Base-by-base conservation (phyloP, 2,329 filamentous ascomycete genomes). In the Ophiocordyceps polyrhachis-furcata region DNA sequence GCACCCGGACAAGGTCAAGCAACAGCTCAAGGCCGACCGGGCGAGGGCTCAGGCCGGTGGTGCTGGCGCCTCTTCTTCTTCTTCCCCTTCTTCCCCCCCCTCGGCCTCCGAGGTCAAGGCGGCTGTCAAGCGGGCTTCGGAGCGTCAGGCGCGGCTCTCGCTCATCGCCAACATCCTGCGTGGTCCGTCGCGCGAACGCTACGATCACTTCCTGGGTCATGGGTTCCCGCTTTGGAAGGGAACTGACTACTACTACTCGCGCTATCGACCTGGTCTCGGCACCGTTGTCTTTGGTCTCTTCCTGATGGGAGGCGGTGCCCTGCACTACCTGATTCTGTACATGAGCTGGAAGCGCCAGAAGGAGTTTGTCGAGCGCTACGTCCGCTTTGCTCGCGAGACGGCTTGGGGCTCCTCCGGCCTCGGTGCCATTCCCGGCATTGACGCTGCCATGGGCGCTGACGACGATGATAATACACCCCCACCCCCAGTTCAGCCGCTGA, bases 181-280 rank as follows among this genome's bases (percentile, higher is more conserved):
- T 53, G 86, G 89, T 1, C 69, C 82, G 3, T 74, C 75, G 45
- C 76, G 91, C 50, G 83, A 85, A 53, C 82, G 91, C 50, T 98
- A 98, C 64, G 89, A 98, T 61, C 82, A 95, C 62, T 98, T 96
- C 68, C 65, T 96, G 48, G 67, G 69, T 60, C 87, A 96, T 63
- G 91, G 91, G 49, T 98, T 98, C 68, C 91, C 91, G 29, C 77
- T 76, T 46, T 98, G 91, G 91, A 88, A 89, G 67, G 91, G 91
- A 47, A 95, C 89, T 41, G 89, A 91, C 49, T 98, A 98, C 73
- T 98, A 96, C 73, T 98, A 98, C 69, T 79, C 79, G 55, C 80
- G 91, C 47, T 95, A 89, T 72, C 77, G 91, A 19, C 91, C 91
- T 2, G 91, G 91, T 9, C 69, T 96, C 41, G 86, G 85, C 47